Percentiles rank a stretch among this genome's conserved stretches.
Evolutionary conservation across 495 filamentous ascomycete genomes (phyloP).

Genomic region (Penicillium longicatenatum): DNA sequence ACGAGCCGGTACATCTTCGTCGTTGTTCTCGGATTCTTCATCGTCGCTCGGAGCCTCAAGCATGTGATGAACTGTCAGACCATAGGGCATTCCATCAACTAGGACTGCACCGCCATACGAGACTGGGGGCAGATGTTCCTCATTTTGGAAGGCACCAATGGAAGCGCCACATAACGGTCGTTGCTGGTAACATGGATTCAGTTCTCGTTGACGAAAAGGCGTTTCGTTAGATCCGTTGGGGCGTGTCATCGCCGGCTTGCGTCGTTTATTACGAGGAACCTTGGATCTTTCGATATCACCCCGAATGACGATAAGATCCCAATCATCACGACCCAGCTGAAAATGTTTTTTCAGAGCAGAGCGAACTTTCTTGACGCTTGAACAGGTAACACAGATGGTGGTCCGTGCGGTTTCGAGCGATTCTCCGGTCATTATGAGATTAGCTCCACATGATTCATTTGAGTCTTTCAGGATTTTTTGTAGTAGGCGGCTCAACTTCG

Average conservation of each 20-base stretch:
- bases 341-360: slow-evolving; percentile 72
- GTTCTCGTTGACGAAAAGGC: slow-evolving; percentile 35
- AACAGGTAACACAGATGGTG: slow-evolving; percentile 76
- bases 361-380: slow-evolving; percentile 68
- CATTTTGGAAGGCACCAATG: slow-evolving; percentile 85
- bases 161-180: slow-evolving; percentile 83
- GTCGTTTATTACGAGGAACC: slow-evolving; percentile 50
- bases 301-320: slow-evolving; percentile 61
- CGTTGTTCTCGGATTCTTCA: slow-evolving; percentile 39
- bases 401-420: slow-evolving; percentile 64
- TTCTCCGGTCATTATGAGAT: slow-evolving; percentile 73
- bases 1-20: slow-evolving; percentile 32
- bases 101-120: slow-evolving; percentile 86
- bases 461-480: slow-evolving; percentile 60
- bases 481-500: slow-evolving; percentile 68
- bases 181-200: slow-evolving; percentile 63
- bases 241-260: slow-evolving; percentile 40
- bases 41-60: slow-evolving; percentile 77
- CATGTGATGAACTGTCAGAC: slow-evolving; percentile 96
- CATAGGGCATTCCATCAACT: slow-evolving; percentile 79
- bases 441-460: slow-evolving; percentile 71
- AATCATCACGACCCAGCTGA: slow-evolving; percentile 60
- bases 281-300: slow-evolving; percentile 72
- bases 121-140: slow-evolving; percentile 82
- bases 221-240: slow-evolving; percentile 32